Base-by-base conservation (phyloP, 2,329 filamentous ascomycete genomes). In the Sarocladium strictum region DNA sequence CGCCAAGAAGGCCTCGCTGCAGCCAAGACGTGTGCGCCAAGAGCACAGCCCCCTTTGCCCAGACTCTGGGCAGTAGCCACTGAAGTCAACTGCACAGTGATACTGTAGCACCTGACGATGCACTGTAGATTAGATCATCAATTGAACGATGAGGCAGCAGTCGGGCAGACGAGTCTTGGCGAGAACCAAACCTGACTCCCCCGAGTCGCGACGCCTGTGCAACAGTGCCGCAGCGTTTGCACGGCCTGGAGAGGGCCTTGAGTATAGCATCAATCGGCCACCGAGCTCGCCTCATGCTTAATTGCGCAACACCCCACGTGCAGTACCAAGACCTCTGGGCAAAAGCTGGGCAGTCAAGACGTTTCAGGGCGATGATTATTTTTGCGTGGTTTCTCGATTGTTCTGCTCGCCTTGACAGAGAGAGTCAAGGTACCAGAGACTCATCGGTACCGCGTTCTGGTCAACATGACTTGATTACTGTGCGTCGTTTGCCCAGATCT, bases 1-100 rank as follows among this genome's bases (percentile, higher is more conserved):
- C 43, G 43, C 43, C 43, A 47, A 47, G 43, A 47, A 15, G n/a
- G 14, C 12, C 19, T 11, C 24, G 26, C 9, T 35, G 47, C 27
- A 51, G 47, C 47, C 47, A 51, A 51, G 47, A 35, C 27, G 35
- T 29, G 23, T n/a, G 35, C n/a, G 47, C 47, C 47, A 51, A 51
- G 47, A 51, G 47, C 47, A 51, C 47, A 51, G 47, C 47, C 47
- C 47, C 47, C 47, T 35, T 51, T 51, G 47, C 27, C 47, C 47
- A 51, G 47, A 35, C 47, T 51, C 47, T 51, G 15, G 47, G 47
- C 47, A 21, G 43, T 12, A 32, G 23, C 23, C 10, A 14, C 19
- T 7, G 3, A n/a, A 7, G 4, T 12, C 7, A 49, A 4, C 24
- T 19, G 26, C 37, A 23, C 35, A 10, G n/a, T 23, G 6, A 7